phyloP scores from a whole-genome alignment of 2,329 filamentous ascomycete genomes.

The Aureobasidium melanogenum region DNA sequence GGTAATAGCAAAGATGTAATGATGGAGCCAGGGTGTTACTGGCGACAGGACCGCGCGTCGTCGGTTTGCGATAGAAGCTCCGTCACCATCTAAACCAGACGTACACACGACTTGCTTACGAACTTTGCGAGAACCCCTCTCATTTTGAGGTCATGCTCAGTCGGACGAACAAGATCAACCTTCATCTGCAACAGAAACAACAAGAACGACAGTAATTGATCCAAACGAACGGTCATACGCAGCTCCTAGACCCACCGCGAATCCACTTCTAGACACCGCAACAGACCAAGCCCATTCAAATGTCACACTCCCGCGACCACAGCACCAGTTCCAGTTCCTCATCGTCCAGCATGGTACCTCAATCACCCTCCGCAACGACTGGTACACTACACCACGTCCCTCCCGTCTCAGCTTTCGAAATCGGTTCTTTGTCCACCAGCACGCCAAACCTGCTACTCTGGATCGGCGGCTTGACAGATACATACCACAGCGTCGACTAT shows the following conservation, averaged over 20 bases:
- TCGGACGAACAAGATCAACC: too few species aligned
- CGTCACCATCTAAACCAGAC: not conserved
- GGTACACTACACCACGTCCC: conserved; percentile 36
- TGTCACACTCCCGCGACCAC: not conserved
- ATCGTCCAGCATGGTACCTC: not conserved
- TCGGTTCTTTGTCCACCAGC: conserved; percentile 19
- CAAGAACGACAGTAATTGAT: not conserved
- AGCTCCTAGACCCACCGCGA: not conserved
- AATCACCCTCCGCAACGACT: conserved; percentile 13
- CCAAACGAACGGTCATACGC: not conserved
- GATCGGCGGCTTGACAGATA: conserved; percentile 62
- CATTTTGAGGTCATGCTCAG: too few species aligned
- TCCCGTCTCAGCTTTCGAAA: conserved; percentile 38
- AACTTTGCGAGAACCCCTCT: too few species aligned
- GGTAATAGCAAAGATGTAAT: not conserved
- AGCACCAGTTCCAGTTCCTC: not conserved
- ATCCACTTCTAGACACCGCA: not conserved
- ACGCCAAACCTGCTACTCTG: conserved; percentile 45
- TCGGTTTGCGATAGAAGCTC: not conserved
- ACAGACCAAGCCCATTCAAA: not conserved
- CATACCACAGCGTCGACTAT: conserved; percentile 57
- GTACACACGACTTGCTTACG: not conserved
- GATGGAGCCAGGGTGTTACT: not conserved
- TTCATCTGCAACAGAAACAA: not conserved
- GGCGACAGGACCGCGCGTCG: not conserved